These are phyloP conservation scores for Zygotorulaspora mrakii DNA, from an alignment of 1,139 yeast species.

Conservation along the genomic window DNA sequence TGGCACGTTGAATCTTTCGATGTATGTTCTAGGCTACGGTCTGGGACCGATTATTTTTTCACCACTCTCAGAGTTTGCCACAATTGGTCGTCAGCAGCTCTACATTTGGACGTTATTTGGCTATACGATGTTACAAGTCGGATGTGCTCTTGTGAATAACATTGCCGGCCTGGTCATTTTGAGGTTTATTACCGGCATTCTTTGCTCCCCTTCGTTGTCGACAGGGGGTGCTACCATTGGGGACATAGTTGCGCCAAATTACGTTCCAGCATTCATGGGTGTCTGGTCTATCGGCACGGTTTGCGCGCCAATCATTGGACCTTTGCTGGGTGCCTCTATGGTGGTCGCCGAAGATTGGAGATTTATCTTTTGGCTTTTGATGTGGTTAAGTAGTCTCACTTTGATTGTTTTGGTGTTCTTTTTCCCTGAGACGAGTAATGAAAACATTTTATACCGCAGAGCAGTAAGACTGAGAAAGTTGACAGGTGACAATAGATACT, in stretches of 20 bases:
- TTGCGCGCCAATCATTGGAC: slow-evolving; percentile 62
- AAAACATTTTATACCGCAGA: slow-evolving; percentile 44
- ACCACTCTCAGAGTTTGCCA: slow-evolving; percentile 50
- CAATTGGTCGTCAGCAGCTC: slow-evolving; percentile 51
- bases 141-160: slow-evolving; percentile 52
- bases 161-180: slow-evolving; percentile 48
- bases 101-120: slow-evolving; percentile 50
- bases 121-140: slow-evolving; percentile 56
- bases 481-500: slow-evolving; percentile 44
- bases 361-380: slow-evolving; percentile 44
- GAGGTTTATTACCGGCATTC: slow-evolving; percentile 50
- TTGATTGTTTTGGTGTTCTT: slow-evolving; percentile 38
- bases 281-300: slow-evolving; percentile 52
- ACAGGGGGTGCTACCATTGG: slow-evolving; percentile 55
- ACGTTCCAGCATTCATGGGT: slow-evolving; percentile 43
- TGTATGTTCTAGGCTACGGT: slow-evolving; percentile 58
- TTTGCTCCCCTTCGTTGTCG: slow-evolving; percentile 54
- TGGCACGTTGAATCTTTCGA: slow-evolving; percentile 49
- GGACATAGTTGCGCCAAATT: slow-evolving; percentile 47
- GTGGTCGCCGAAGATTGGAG: slow-evolving; percentile 46
- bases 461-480: slow-evolving; percentile 45
- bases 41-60: slow-evolving; percentile 51
- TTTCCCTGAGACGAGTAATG: slow-evolving; percentile 50
- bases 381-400: slow-evolving; percentile 40
- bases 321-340: slow-evolving; percentile 51